Evolutionary conservation across 164 flowering plant genomes (phyloP).

Genomic region (Berberis thunbergii): DNA sequence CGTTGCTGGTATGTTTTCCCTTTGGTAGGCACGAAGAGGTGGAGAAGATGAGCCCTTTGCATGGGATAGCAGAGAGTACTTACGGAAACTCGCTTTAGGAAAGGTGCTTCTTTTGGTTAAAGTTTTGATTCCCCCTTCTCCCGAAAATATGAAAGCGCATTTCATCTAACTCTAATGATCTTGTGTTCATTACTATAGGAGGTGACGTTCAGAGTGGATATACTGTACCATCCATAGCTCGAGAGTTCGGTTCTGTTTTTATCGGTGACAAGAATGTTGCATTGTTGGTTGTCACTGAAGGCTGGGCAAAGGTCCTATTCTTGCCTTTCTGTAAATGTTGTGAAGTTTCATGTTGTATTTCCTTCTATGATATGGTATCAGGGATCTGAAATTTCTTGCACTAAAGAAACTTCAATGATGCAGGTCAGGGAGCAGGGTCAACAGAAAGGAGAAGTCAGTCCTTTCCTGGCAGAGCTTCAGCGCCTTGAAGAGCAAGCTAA

Average conservation of each 20-base stretch:
- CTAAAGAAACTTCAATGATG: slow-evolving; percentile 7
- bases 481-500: slow-evolving; percentile 84
- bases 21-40: slow-evolving; percentile 74
- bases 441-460: slow-evolving; percentile 72
- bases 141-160: neutral
- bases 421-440: slow-evolving; percentile 87
- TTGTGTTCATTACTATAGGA: slow-evolving; percentile 38
- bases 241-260: slow-evolving; percentile 90
- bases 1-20: neutral
- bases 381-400: neutral
- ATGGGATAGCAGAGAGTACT: slow-evolving; percentile 90
- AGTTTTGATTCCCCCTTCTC: neutral
- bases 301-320: slow-evolving; percentile 89
- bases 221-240: slow-evolving; percentile 59
- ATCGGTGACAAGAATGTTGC: slow-evolving; percentile 78
- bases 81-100: slow-evolving; percentile 91
- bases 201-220: slow-evolving; percentile 76
- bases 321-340: neutral
- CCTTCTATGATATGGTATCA: neutral
- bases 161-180: slow-evolving; percentile 1
- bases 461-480: slow-evolving; percentile 48
- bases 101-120: slow-evolving; percentile 43
- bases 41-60: slow-evolving; percentile 93
- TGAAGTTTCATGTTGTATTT: neutral
- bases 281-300: slow-evolving; percentile 59